Conservation (phyloP, 1,139 yeast species). For the Wickerhamomyces sp. region DNA sequence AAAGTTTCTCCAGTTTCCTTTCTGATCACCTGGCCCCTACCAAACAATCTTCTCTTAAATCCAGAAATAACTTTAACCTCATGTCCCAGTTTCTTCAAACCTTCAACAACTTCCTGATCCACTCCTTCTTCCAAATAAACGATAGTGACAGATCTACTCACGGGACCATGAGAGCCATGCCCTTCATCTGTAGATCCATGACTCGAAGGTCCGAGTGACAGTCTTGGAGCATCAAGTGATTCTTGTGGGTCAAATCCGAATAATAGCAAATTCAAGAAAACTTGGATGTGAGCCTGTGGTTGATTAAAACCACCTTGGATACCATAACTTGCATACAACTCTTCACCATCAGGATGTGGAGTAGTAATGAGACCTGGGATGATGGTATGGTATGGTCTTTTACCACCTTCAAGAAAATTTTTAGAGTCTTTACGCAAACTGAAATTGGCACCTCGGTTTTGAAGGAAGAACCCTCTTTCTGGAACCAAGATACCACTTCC, state of each 20-base stretch:
- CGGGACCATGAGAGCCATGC: conserved; percentile 64
- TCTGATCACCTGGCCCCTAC: conserved; percentile 72
- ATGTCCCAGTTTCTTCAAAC: conserved; percentile 54
- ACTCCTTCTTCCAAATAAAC: conserved; percentile 70
- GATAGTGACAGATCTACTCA: conserved; percentile 49
- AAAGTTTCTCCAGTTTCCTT: conserved; percentile 34
- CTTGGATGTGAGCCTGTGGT: conserved; percentile 83
- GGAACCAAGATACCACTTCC: conserved; percentile 68
- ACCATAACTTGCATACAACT: conserved; percentile 66
- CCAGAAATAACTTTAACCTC: conserved; percentile 43
- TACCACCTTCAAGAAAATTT: conserved; percentile 62
- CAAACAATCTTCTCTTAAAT: conserved; percentile 44
- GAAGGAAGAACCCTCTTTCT: conserved; percentile 65
- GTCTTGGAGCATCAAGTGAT: conserved; percentile 71
- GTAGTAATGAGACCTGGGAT: conserved; percentile 75
- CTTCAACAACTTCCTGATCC: conserved; percentile 34
- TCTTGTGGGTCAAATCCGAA: conserved; percentile 70
- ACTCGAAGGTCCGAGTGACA: conserved; percentile 53
- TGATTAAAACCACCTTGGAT: conserved; percentile 90
- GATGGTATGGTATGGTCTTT: conserved; percentile 80
- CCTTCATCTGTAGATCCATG: conserved; percentile 43
- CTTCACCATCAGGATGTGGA: conserved; percentile 30
- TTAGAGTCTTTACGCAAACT: conserved; percentile 52
- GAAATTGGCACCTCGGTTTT: conserved; percentile 75
- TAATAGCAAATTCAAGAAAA: conserved; percentile 56